A percentile compares a stretch with the other conserved stretches of the same genome.
Evolutionary conservation across 345 rosid species (phyloP).

Genomic region (Eucalyptus guilfoylei): DNA sequence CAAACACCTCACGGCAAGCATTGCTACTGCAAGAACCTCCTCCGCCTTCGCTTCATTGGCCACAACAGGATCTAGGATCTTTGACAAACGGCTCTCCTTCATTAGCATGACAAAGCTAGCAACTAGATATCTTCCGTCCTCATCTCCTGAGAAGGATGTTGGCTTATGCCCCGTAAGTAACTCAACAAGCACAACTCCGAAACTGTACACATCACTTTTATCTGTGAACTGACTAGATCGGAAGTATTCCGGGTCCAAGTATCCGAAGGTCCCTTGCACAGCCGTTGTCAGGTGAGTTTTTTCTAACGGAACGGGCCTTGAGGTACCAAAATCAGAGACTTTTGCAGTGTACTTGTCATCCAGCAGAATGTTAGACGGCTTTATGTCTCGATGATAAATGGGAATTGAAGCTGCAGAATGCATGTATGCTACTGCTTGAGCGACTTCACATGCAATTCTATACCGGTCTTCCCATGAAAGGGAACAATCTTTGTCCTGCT

Average conservation of each 20-base stretch:
- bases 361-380: fast-evolving
- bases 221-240: conserved; percentile 5
- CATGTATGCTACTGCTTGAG: fast-evolving
- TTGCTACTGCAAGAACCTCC: background rate
- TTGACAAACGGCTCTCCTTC: background rate
- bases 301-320: conserved; percentile 20
- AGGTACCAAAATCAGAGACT: conserved; percentile 35
- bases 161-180: too few relatives aligned
- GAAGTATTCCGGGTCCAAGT: conserved; percentile 33
- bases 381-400: too few relatives aligned
- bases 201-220: conserved; percentile 37
- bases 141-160: too few relatives aligned
- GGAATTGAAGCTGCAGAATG: too few relatives aligned
- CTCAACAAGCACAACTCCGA: conserved; percentile 25
- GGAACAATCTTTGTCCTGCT: too few relatives aligned
- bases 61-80: background rate
- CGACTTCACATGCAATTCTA: too few relatives aligned
- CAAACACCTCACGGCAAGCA: background rate
- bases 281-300: conserved; percentile 23
- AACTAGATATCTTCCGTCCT: too few relatives aligned
- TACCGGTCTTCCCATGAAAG: too few relatives aligned
- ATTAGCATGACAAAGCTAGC: background rate
- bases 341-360: background rate
- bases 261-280: conserved; percentile 35
- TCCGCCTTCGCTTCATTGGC: background rate